phyloP scores from a whole-genome alignment of 108 stramenopile species.

The Cyclotella kingstonii region DNA sequence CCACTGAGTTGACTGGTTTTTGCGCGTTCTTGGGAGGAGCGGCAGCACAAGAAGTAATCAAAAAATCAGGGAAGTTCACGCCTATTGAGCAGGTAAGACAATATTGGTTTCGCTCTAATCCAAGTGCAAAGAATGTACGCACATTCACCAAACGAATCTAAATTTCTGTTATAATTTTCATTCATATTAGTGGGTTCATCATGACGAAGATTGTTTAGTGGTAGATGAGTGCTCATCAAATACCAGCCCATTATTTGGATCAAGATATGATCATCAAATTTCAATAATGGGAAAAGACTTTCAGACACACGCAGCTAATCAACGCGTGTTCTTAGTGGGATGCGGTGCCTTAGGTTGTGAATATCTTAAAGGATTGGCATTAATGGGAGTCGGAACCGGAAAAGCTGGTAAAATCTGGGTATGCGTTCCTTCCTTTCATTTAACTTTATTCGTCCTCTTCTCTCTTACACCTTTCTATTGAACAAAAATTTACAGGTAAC shows the following conservation, averaged over 20 bases:
- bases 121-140: no score
- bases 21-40: constrained; percentile 84
- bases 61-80: constrained; percentile 82
- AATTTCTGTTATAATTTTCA: neutral
- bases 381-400: constrained; percentile 75
- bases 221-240: constrained; percentile 52
- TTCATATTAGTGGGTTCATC: constrained; percentile 47
- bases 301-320: constrained; percentile 57
- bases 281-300: constrained; percentile 72
- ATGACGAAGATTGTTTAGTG: constrained; percentile 53
- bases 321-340: constrained; percentile 80
- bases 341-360: constrained; percentile 89
- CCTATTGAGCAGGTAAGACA: constrained; percentile 54
- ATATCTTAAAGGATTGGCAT: constrained; percentile 84
- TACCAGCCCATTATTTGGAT: constrained; percentile 45
- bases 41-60: constrained; percentile 88
- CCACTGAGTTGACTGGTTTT: constrained; percentile 64
- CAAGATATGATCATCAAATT: constrained; percentile 74
- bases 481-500: constrained; percentile 50
- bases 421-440: neutral
- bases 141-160: no score
- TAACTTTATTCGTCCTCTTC: neutral
- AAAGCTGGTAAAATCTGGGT: constrained; percentile 59
- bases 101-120: no score
- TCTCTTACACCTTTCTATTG: neutral